phyloP scores from a whole-genome alignment of 768 basidiomycete genomes.

The Gautieria morchelliformis region DNA sequence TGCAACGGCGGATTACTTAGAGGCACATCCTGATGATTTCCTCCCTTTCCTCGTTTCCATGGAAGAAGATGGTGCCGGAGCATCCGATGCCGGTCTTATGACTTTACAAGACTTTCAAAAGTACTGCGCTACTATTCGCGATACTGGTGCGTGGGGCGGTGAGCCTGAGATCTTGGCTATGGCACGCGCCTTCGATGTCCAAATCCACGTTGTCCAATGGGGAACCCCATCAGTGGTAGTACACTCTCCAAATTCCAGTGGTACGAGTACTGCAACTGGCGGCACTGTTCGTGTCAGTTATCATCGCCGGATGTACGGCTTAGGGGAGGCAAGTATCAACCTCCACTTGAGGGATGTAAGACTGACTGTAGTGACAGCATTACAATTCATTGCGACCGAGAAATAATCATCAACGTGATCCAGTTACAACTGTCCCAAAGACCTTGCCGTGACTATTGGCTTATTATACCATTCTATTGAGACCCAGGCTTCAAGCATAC shows the following conservation, averaged over 20 bases:
- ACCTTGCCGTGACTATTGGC: neutral
- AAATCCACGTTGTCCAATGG: slow-evolving; percentile 87
- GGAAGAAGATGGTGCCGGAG: slow-evolving; percentile 57
- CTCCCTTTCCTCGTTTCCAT: slow-evolving; percentile 66
- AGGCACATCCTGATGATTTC: slow-evolving; percentile 78
- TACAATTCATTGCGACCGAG: slow-evolving; percentile 78
- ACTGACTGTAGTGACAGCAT: slow-evolving; percentile 41
- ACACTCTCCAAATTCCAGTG: slow-evolving; percentile 47
- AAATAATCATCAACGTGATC: neutral
- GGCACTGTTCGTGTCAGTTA: slow-evolving; percentile 69
- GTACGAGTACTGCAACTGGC: slow-evolving; percentile 20
- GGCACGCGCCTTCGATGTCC: slow-evolving; percentile 66
- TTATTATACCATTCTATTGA: too few relatives aligned
- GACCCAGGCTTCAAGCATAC: too few relatives aligned
- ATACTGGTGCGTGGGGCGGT: slow-evolving; percentile 93
- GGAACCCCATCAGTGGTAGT: slow-evolving; percentile 75
- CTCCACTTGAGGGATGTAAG: neutral
- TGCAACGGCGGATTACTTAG: slow-evolving; percentile 75
- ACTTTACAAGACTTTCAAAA: slow-evolving; percentile 47
- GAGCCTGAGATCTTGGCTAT: slow-evolving; percentile 95
- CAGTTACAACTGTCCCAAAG: neutral
- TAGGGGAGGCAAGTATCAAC: slow-evolving; percentile 73
- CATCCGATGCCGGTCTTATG: slow-evolving; percentile 65
- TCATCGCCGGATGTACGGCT: slow-evolving; percentile 87
- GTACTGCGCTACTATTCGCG: slow-evolving; percentile 71